Evolutionary conservation across 108 stramenopile species (phyloP).

Genomic region (Cyclotella cryptica): DNA sequence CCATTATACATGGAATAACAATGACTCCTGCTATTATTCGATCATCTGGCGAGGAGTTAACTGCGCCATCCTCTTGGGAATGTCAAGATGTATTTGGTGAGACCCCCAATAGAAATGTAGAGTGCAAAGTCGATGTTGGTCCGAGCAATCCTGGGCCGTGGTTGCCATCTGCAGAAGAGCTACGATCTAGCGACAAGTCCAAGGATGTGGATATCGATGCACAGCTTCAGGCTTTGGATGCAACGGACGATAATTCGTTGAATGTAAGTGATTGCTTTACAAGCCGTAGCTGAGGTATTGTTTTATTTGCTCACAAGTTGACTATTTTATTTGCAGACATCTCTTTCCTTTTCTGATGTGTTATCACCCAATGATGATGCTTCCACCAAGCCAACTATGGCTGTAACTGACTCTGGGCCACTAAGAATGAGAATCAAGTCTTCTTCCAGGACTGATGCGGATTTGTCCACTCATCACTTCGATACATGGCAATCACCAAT

Average conservation of each 20-base stretch:
- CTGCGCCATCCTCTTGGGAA: constrained; percentile 29
- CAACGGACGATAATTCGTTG: constrained; percentile 1
- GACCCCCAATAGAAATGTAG: not conserved
- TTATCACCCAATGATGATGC: constrained; percentile 39
- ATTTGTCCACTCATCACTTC: constrained; percentile 50
- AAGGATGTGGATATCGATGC: constrained; percentile 4
- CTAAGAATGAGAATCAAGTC: constrained; percentile 44
- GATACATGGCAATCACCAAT: constrained; percentile 50
- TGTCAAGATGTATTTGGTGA: constrained; percentile 26
- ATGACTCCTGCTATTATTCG: constrained; percentile 42
- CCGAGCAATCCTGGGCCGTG: constrained; percentile 16
- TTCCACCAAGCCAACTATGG: constrained; percentile 17
- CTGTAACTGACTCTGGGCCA: constrained; percentile 47
- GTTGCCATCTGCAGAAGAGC: constrained; percentile 39
- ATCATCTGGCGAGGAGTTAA: constrained; percentile 17
- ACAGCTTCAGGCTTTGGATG: not conserved
- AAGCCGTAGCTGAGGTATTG: not conserved
- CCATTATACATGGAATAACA: constrained; percentile 20
- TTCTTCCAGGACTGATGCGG: constrained; percentile 5
- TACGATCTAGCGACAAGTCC: constrained; percentile 15
- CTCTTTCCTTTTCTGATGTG: constrained; percentile 49
- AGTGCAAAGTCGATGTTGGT: not conserved
- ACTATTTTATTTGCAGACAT: not conserved
- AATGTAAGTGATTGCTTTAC: constrained; percentile 3
- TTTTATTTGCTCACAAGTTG: not conserved